Conservation (phyloP, 805 yeast species). For the Metschnikowia vanudenii region DNA sequence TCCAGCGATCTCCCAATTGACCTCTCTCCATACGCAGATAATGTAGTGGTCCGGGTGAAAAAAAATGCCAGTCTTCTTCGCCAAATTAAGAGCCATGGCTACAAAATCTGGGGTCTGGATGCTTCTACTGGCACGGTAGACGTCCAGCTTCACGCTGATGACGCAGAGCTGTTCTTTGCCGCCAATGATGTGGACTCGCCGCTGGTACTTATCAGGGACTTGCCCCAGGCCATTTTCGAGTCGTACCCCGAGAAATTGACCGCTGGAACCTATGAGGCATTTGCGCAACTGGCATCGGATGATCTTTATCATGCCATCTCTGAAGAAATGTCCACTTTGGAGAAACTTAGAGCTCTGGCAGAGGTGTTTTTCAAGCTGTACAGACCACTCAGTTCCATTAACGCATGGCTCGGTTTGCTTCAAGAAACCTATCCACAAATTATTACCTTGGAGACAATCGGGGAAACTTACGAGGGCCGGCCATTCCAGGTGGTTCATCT, state of each 20-base stretch:
- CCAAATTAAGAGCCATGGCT: conserved; percentile 18
- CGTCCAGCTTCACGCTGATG: conserved; percentile 29
- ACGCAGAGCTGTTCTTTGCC: conserved; percentile 15
- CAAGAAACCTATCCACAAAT: conserved; percentile 61
- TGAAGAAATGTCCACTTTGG: conserved; percentile 9
- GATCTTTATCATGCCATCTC: conserved; percentile 1
- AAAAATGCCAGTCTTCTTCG: conserved; percentile 24
- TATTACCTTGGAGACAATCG: conserved; percentile 64
- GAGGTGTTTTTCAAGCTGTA: conserved; percentile 71
- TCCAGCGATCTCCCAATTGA: conserved; percentile 37
- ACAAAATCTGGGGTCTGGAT: conserved; percentile 50
- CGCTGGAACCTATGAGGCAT: conserved; percentile 40
- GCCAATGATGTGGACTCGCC: conserved; percentile 24
- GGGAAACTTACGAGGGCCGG: conserved; percentile 74
- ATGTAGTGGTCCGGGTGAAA: conserved; percentile 46
- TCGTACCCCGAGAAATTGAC: conserved; percentile 43
- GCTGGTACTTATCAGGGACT: conserved; percentile 51
- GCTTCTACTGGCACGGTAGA: conserved; percentile 46
- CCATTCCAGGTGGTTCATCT: conserved; percentile 66
- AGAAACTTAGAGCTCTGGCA: conserved; percentile 17
- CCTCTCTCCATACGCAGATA: conserved; percentile 39
- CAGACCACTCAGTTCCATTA: conserved; percentile 64
- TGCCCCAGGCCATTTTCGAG: conserved; percentile 56
- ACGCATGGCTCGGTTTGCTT: conserved; percentile 68
- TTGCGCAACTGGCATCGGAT: conserved; percentile 29